Evolutionary conservation across 352 stramenopile genomes (phyloP).

Genomic region (Phytophthora cryptogea): DNA sequence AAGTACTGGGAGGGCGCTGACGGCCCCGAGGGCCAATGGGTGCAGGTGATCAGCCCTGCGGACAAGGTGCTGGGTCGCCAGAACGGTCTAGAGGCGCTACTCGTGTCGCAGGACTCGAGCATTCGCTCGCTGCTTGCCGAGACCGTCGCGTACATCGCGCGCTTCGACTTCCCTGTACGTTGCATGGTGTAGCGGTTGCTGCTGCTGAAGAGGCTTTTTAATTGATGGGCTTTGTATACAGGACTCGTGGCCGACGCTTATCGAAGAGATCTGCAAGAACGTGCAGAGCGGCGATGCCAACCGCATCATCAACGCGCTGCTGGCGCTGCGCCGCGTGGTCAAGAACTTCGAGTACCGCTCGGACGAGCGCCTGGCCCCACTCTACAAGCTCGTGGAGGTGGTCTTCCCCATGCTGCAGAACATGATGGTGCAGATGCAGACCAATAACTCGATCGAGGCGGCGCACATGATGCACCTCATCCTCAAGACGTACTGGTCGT

Average conservation of each 20-base stretch:
- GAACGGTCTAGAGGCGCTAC: conserved; percentile 69
- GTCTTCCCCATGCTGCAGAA: conserved; percentile 94
- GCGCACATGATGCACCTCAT: conserved; percentile 95
- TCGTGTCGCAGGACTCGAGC: conserved; percentile 49
- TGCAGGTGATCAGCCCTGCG: conserved; percentile 63
- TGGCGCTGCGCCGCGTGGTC: conserved; percentile 95
- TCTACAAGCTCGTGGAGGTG: conserved; percentile 93
- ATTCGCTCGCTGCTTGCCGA: conserved; percentile 89
- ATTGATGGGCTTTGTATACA: conserved; percentile 10
- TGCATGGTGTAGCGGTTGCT: background rate
- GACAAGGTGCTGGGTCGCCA: conserved; percentile 74
- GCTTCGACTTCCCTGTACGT: conserved; percentile 93
- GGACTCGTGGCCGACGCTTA: conserved; percentile 92
- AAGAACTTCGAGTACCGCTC: conserved; percentile 99
- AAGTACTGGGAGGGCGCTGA: conserved; percentile 92
- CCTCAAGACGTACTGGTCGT: conserved; percentile 98
- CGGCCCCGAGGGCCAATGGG: conserved; percentile 76
- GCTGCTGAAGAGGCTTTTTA: background rate
- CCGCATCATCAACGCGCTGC: conserved; percentile 90
- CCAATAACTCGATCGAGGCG: conserved; percentile 90
- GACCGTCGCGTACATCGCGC: conserved; percentile 93
- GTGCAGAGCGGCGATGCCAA: conserved; percentile 89
- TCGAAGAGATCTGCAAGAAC: conserved; percentile 88
- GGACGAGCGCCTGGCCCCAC: conserved; percentile 88
- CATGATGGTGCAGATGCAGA: conserved; percentile 88